These are phyloP conservation scores for Russula vinacea DNA, from an alignment of 768 basidiomycete genomes.

Conservation along the genomic window DNA sequence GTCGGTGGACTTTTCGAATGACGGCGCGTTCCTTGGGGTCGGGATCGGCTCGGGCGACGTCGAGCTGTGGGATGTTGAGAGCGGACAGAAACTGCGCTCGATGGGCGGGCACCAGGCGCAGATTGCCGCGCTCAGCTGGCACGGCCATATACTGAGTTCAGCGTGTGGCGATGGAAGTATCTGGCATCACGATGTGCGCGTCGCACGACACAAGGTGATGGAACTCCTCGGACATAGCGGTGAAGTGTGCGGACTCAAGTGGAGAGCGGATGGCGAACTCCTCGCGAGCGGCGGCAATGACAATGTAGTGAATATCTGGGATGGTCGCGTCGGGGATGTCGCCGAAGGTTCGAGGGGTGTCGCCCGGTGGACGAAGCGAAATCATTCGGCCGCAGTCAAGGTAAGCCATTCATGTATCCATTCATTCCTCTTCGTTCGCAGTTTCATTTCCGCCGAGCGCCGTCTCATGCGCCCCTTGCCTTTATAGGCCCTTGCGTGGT, in stretches of 20 bases:
- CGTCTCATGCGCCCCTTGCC: conserved; percentile 2
- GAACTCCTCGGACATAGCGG: conserved; percentile 87
- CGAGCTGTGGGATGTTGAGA: conserved; percentile 92
- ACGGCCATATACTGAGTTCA: conserved; percentile 77
- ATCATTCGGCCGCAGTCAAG: conserved; percentile 87
- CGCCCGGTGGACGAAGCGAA: conserved; percentile 88
- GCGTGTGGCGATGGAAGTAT: conserved; percentile 95
- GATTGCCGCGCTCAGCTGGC: conserved; percentile 84
- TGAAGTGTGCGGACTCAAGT: conserved; percentile 91
- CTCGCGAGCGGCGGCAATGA: conserved; percentile 97
- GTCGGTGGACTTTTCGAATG: conserved; percentile 73
- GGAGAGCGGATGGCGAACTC: conserved; percentile 70
- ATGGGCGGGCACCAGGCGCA: conserved; percentile 87
- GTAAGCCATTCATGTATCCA: conserved; percentile 37
- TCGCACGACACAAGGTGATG: conserved; percentile 65
- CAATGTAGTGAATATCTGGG: conserved; percentile 98
- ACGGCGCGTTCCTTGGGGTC: conserved; percentile 77
- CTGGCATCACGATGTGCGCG: conserved; percentile 92
- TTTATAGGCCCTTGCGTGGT: conserved; percentile 87
- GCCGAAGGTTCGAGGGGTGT: conserved; percentile 50
- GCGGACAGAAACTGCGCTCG: conserved; percentile 75
- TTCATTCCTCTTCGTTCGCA: conserved; percentile 3
- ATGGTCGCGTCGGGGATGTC: conserved; percentile 53
- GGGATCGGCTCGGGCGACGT: conserved; percentile 81
- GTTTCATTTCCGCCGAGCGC: background rate